These are phyloP conservation scores for Bolboschoenoplectus hybrid DNA, from an alignment of 202 grass and related monocot species.

Conservation along the genomic window DNA sequence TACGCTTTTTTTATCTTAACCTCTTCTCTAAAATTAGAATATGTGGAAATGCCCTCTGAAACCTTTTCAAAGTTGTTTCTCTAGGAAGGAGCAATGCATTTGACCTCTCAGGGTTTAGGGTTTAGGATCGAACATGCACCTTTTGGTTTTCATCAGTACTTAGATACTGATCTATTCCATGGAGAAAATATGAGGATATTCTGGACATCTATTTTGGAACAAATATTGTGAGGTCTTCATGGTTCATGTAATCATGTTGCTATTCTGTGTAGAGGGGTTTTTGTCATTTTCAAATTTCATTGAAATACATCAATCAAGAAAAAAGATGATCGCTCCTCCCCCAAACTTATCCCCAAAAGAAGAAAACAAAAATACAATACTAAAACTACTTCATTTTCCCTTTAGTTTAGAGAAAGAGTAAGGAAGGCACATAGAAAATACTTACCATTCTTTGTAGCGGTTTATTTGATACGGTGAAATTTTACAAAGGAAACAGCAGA, in stretches of 20 bases:
- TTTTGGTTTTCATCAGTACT: background rate
- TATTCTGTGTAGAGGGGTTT: background rate
- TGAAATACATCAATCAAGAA: background rate
- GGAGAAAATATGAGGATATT: background rate
- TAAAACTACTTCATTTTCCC: background rate
- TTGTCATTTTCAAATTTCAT: background rate
- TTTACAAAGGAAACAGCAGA: background rate
- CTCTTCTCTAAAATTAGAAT: background rate
- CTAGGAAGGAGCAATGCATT: background rate
- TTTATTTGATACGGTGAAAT: background rate
- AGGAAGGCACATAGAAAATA: background rate
- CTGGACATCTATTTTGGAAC: background rate
- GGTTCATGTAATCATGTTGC: background rate
- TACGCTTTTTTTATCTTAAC: slow-evolving; percentile 36
- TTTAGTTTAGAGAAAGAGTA: background rate
- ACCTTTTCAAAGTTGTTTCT: background rate
- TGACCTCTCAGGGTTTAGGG: no score
- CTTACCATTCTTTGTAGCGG: background rate
- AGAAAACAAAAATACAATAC: background rate
- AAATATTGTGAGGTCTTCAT: background rate
- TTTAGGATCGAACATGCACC: no score
- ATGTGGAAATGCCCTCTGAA: background rate
- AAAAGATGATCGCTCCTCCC: background rate
- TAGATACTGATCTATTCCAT: background rate
- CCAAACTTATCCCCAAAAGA: background rate